Evolutionary conservation across 176 grass and related monocot species (phyloP), one percentile per base, ranked within the genome.

Genomic region (Eragrostis nindensis): DNA sequence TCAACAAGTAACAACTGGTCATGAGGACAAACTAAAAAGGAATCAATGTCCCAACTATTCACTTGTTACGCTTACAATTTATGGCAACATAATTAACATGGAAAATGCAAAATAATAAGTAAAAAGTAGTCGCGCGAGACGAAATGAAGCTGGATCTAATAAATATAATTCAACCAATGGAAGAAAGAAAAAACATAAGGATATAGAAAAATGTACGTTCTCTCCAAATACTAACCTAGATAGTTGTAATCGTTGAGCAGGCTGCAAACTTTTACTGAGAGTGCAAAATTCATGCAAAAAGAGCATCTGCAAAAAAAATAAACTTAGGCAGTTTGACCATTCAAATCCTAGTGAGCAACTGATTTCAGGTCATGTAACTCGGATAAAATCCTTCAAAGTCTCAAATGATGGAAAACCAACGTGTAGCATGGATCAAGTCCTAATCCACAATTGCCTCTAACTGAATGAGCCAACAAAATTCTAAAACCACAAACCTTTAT

Each of bases 241-340:
- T 65, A 98, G 78, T 12, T 69, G 75, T 57, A 87, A 60, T 86
- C 86, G 95, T 77, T 89, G 78, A 70, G 70, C 71, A 80, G 52
- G 61, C 40, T 60, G 86, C 73, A 98, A 82, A 70, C 87, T 94
- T 92, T 83, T 93, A 83, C 90, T 98, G 41, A 89, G 70, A 49
- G 78, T 80, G 71, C 90, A 98, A 86, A 98, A 87, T 44, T 98
- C 88, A 38, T 83, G 84, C 81, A 98, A 91, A 85, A 93, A 94
- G 63, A 89, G 84, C 70, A 93, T 78, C 95, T 98, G 79, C 24
- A 82, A 67, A n/a, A n/a, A n/a, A 67, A 45, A 71, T 80, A 82
- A 81, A 70, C 55, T 27, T 70, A 82, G 52, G 80, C n/a, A 75
- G 53, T n/a, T n/a, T n/a, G n/a, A n/a, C n/a, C n/a, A n/a, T n/a